Evolutionary conservation across 768 basidiomycete species (phyloP), one percentile per base, ranked within the genome.

Genomic region (Phylloporus sp.): DNA sequence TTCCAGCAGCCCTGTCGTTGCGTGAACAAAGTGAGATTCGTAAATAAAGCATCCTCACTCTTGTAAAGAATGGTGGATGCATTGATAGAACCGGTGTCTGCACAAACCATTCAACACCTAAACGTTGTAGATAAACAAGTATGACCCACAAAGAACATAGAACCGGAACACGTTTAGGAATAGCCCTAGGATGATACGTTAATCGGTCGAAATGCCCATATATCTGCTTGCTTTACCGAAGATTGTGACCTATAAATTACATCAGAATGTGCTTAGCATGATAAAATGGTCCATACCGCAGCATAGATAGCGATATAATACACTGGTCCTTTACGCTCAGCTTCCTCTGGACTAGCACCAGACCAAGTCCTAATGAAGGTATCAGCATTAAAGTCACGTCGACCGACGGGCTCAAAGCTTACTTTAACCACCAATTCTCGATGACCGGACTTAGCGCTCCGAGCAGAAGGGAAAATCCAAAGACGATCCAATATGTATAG

Each of bases 31-130:
- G 15, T 22, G n/a, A 18, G 24, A 49, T 35, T 2, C 2, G 6
- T 6, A 18, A 8, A 24, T 6, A 23, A 12, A 20, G 46, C 22
- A n/a, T 51, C 28, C 55, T 28, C 54, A 85, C 85, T 73, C 63
- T 88, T 75, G 70, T 95, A 91, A 13, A 95, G 74, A 16, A 86
- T 80, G 3, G 74, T 77, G 2, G 90, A 92, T 3, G 91, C 91
- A 50, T 80, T 80, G 54, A 95, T 85, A n/a, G 88, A 87, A 13
- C 93, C 93, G 20, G 70, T 72, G 67, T 94, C 83, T 76, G 61
- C 45, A 12, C 2, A 42, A 20, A 48, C 31, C 8, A 49, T 35
- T 62, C 15, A 63, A 42, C 36, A 47, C 18, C 24, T 5, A 22
- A 32, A 18, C 51, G 42, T 13, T 18, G 6, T 20, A 23, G 42